A percentile compares a stretch with the other conserved stretches of the same genome.
phyloP scores from a whole-genome alignment of 805 yeast genomes.

The Starmerella ratchasimensis region DNA sequence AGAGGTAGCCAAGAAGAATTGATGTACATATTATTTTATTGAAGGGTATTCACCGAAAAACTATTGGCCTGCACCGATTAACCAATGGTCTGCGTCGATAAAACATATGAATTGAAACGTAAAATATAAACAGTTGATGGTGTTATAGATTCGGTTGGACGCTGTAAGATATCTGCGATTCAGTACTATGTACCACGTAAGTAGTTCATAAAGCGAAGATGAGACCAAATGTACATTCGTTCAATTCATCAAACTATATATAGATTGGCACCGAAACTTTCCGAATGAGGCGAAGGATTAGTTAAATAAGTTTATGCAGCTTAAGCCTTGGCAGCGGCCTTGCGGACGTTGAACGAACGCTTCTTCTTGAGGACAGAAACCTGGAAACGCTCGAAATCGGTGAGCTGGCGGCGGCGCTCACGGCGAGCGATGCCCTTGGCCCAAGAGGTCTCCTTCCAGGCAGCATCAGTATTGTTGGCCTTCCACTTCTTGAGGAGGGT shows the following conservation, averaged over 20 bases:
- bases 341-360: conserved; percentile 86
- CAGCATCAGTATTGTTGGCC: conserved; percentile 72
- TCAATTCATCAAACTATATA: too few relatives aligned
- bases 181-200: too few relatives aligned
- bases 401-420: conserved; percentile 80
- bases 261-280: neutral
- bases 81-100: neutral
- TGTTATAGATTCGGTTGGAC: too few relatives aligned
- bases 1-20: neutral
- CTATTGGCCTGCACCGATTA: neutral
- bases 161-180: too few relatives aligned
- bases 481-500: conserved; percentile 85
- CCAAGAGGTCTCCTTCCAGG: conserved; percentile 92
- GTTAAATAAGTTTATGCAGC: conserved; percentile 11
- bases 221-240: neutral
- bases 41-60: too few relatives aligned
- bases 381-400: conserved; percentile 99
- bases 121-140: too few relatives aligned
- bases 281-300: neutral
- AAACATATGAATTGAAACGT: neutral
- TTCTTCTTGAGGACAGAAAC: conserved; percentile 95
- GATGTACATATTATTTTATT: too few relatives aligned
- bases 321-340: conserved; percentile 87
- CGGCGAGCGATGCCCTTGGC: conserved; percentile 96
- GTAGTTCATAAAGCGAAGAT: neutral